These are phyloP conservation scores for Cucurbita ficifolia DNA, from an alignment of 306 rosid species.

Conservation along the genomic window DNA sequence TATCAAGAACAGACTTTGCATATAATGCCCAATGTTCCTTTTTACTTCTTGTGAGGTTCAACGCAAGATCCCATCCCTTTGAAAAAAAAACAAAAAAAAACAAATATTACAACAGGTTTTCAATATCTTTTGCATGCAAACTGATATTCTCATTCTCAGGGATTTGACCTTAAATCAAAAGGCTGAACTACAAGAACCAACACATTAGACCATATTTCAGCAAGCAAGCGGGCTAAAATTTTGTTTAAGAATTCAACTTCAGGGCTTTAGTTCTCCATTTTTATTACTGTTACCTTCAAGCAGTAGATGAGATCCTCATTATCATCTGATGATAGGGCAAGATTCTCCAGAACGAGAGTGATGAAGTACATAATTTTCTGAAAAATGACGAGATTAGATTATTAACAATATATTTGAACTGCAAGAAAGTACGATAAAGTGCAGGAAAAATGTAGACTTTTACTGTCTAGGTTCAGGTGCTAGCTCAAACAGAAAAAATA, in stretches of 20 bases:
- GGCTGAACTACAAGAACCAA: neutral
- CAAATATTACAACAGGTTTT: conserved; percentile 9
- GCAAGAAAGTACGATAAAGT: neutral
- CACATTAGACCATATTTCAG: neutral
- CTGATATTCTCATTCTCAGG: neutral
- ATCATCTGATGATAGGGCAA: conserved; percentile 73
- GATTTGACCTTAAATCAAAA: neutral
- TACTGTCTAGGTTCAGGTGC: neutral
- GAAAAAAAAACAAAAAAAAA: conserved; percentile 24
- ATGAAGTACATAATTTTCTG: conserved; percentile 88
- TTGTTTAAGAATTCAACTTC: neutral
- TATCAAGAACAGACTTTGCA: conserved; percentile 90
- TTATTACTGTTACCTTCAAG: conserved; percentile 47
- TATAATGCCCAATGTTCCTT: conserved; percentile 65
- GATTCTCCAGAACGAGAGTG: conserved; percentile 63
- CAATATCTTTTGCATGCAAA: neutral
- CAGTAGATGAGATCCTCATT: conserved; percentile 81
- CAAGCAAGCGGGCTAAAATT: neutral
- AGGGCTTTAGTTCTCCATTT: neutral
- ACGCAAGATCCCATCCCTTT: conserved; percentile 87
- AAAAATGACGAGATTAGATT: conserved; percentile 21
- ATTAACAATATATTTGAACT: conserved; percentile 15
- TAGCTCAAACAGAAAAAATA: conserved; percentile 14
- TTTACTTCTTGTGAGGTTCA: conserved; percentile 42
- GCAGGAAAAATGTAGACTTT: neutral